Base-by-base conservation (phyloP, 169 alveolate species). In the Plasmodium vinckei region DNA sequence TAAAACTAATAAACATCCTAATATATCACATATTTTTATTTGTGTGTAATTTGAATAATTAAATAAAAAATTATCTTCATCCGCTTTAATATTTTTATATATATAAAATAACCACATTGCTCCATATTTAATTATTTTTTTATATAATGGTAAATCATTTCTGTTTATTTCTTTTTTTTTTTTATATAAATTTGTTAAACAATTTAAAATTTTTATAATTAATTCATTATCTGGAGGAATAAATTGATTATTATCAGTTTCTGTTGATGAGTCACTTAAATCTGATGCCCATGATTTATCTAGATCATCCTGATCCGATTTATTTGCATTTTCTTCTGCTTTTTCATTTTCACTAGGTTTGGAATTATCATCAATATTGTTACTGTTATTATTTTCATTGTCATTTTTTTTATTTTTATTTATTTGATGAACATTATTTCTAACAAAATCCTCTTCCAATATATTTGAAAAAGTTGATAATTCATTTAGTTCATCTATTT, bases 91-190 rank as follows among this genome's bases (percentile, higher is more conserved):
- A 27, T 69, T 44, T 44, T 68, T 46, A 53, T 59, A 86, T 12
- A 86, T 71, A 42, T 86, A 86, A 44, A 86, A 86, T 10, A 86
- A 13, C 91, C 91, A 86, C 87, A 86, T 57, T 12, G 72, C 84
- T 15, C 91, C 91, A 59, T 15, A 86, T 70, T 86, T 86, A 49
- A 86, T 70, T 25, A 86, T 86, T 86, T 86, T 86, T 72, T 72
- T 71, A 86, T 46, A 86, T 21, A 47, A 33, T 25, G 21, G 19
- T 6, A 63, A 57, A 47, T 86, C 44, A 15, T 60, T 63, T 42
- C 49, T 57, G 42, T 12, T 7, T 57, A 86, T 68, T 46, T 53
- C 57, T 70, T 70, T 86, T 69, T 63, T 60, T 1, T 19, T 65
- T 86, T 86, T 86, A 27, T 86, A 86, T 23, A 56, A 9, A 33